Evolutionary conservation across 176 grass and related monocot genomes (phyloP).

Genomic region (Zea mays): DNA sequence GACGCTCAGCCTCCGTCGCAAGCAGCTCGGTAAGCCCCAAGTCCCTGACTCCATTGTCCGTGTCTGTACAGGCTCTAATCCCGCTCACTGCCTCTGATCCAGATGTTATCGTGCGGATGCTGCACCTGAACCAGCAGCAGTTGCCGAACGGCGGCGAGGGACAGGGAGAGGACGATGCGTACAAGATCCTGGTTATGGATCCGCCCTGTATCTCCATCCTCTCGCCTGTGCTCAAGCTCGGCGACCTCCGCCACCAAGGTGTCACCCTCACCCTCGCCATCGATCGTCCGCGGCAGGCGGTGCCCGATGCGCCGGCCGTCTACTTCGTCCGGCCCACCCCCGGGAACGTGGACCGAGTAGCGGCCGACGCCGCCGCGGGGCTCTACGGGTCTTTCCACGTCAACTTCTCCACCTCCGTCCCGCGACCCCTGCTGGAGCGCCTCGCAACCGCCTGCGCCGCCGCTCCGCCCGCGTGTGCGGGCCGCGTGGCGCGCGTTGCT

Average conservation of each 20-base stretch:
- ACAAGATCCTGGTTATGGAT: conserved; percentile 98
- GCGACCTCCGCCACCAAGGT: conserved; percentile 77
- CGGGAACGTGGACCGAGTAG: conserved; percentile 71
- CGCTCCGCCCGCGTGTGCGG: conserved; percentile 35
- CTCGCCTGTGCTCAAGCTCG: conserved; percentile 73
- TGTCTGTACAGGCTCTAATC: not conserved
- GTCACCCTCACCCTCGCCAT: conserved; percentile 81
- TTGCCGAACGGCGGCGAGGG: conserved; percentile 27
- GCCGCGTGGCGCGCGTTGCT: conserved; percentile 61
- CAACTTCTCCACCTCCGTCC: conserved; percentile 91
- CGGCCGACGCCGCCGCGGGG: conserved; percentile 67
- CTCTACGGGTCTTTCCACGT: conserved; percentile 85
- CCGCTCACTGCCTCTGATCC: conserved; percentile 18
- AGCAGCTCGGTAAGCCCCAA: conserved; percentile 61
- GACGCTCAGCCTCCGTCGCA: conserved; percentile 70
- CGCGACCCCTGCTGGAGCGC: conserved; percentile 69
- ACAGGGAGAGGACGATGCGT: conserved; percentile 61
- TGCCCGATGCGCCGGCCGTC: conserved; percentile 71
- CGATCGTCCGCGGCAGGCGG: conserved; percentile 70
- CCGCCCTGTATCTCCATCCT: conserved; percentile 64
- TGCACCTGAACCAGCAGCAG: conserved; percentile 50
- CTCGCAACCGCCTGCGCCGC: conserved; percentile 68
- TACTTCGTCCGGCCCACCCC: conserved; percentile 81
- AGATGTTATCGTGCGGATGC: conserved; percentile 62
- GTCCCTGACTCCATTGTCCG: not conserved